Evolutionary conservation across 2,329 filamentous ascomycete genomes (phyloP).

Genomic region (Cercospora sp.): DNA sequence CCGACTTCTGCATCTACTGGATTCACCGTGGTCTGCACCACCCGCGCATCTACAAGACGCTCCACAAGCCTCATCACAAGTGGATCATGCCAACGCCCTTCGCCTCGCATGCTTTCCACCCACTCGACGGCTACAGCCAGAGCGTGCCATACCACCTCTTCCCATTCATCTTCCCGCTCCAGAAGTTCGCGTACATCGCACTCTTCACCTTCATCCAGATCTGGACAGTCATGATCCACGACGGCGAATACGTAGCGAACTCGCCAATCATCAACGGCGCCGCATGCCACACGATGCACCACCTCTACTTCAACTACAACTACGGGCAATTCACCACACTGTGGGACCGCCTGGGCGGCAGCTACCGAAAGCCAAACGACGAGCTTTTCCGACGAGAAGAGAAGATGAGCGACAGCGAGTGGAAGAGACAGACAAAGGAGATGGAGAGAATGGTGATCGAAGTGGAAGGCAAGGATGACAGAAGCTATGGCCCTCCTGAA

Average conservation of each 20-base stretch:
- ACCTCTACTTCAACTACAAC: constrained; percentile 85
- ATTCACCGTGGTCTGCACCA: constrained; percentile 86
- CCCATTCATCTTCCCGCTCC: constrained; percentile 87
- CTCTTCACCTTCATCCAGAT: constrained; percentile 93
- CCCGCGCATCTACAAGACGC: constrained; percentile 74
- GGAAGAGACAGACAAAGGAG: constrained; percentile 73
- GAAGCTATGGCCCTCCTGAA: constrained; percentile 43
- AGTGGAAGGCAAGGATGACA: constrained; percentile 62
- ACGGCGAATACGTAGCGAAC: constrained; percentile 91
- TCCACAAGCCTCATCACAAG: constrained; percentile 98
- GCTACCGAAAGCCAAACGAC: constrained; percentile 80
- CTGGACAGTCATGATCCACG: constrained; percentile 95
- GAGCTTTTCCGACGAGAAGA: constrained; percentile 81
- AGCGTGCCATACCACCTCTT: constrained; percentile 90
- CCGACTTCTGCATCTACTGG: constrained; percentile 88
- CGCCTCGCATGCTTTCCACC: constrained; percentile 92
- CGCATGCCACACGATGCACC: constrained; percentile 90
- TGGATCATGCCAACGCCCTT: constrained; percentile 98
- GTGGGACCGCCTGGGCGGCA: constrained; percentile 85
- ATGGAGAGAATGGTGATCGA: constrained; percentile 75
- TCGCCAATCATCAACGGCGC: constrained; percentile 91
- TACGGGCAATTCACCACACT: constrained; percentile 93
- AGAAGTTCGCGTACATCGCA: constrained; percentile 82
- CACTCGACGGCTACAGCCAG: constrained; percentile 85
- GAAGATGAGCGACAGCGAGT: constrained; percentile 80